These are phyloP conservation scores for Dunaliella sp. DNA, from an alignment of 139 green algal genomes.

Conservation along the genomic window DNA sequence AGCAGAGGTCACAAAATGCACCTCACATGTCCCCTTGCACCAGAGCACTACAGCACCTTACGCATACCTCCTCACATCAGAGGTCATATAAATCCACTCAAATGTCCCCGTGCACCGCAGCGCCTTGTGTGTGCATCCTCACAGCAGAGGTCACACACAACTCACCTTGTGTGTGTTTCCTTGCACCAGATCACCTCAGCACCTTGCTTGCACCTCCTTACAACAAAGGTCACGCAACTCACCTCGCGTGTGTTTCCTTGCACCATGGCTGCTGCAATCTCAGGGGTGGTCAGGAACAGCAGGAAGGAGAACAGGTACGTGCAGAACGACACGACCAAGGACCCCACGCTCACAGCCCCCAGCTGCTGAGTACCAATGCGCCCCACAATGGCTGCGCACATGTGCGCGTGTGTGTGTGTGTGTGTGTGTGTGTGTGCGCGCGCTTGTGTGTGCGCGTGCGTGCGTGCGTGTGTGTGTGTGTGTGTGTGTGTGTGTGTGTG, in stretches of 20 bases:
- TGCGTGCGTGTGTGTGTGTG: conserved; percentile 2
- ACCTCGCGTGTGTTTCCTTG: conserved; percentile 32
- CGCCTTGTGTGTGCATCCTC: neutral
- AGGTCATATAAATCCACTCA: neutral
- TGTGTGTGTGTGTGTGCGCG: neutral
- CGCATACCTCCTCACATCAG: conserved; percentile 1
- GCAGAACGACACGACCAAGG: conserved; percentile 47
- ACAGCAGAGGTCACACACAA: too few relatives aligned
- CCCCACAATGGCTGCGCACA: conserved; percentile 53
- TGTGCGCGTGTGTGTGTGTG: neutral
- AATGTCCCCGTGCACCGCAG: neutral
- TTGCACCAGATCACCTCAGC: neutral
- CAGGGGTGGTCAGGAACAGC: conserved; percentile 59
- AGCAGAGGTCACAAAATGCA: too few relatives aligned
- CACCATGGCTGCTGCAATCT: conserved; percentile 54
- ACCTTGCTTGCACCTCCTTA: neutral
- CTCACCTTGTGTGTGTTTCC: conserved; percentile 24
- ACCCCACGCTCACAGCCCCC: conserved; percentile 57
- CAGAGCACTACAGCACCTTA: neutral
- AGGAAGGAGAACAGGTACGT: conserved; percentile 68
- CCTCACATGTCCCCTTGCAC: conserved; percentile 5
- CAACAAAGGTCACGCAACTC: too few relatives aligned
- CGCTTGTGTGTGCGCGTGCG: neutral
- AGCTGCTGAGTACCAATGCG: conserved; percentile 58
- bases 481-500: neutral